Percentiles rank a stretch among this genome's conserved stretches.
Conservation (phyloP, 768 basidiomycete genomes). For the Russula emetica region DNA sequence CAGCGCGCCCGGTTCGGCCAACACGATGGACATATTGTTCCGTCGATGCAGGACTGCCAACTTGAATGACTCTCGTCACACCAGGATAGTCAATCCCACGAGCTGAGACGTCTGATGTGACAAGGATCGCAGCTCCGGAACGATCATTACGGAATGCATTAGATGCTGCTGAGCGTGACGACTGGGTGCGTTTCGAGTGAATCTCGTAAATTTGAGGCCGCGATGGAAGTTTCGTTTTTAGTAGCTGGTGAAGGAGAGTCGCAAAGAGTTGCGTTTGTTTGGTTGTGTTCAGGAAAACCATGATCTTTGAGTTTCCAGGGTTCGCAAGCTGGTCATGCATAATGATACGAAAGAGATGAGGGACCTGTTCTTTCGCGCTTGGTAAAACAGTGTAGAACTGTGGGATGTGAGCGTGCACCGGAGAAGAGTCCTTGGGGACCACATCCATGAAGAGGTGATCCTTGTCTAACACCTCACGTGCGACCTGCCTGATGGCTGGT, state of each 20-base stretch:
- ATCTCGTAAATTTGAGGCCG: slow-evolving; percentile 70
- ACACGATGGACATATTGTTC: slow-evolving; percentile 85
- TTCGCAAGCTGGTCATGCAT: slow-evolving; percentile 82
- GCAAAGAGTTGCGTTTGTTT: slow-evolving; percentile 78
- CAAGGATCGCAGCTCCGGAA: slow-evolving; percentile 54
- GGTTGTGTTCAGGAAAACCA: slow-evolving; percentile 83
- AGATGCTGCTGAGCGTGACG: slow-evolving; percentile 52
- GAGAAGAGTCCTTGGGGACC: slow-evolving; percentile 54
- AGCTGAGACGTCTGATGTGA: slow-evolving; percentile 87
- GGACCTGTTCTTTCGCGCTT: slow-evolving; percentile 60
- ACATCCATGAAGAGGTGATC: slow-evolving; percentile 73
- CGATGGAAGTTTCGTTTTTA: slow-evolving; percentile 45
- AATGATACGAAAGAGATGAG: slow-evolving; percentile 73
- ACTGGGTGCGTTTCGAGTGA: slow-evolving; percentile 70
- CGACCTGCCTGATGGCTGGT: slow-evolving; percentile 63
- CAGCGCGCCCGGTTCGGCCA: slow-evolving; percentile 75
- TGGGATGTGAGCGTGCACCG: slow-evolving; percentile 69
- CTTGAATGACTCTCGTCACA: slow-evolving; percentile 85
- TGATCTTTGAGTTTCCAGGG: slow-evolving; percentile 61
- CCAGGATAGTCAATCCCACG: slow-evolving; percentile 87
- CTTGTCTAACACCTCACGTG: slow-evolving; percentile 51
- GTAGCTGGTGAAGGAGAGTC: slow-evolving; percentile 53
- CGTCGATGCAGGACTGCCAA: slow-evolving; percentile 67
- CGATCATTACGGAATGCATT: slow-evolving; percentile 54
- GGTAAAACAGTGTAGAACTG: slow-evolving; percentile 81